A percentile compares a stretch with the other conserved stretches of the same genome.
Evolutionary conservation across 2,329 filamentous ascomycete species (phyloP).

Genomic region (Hyphodiscus sp.): DNA sequence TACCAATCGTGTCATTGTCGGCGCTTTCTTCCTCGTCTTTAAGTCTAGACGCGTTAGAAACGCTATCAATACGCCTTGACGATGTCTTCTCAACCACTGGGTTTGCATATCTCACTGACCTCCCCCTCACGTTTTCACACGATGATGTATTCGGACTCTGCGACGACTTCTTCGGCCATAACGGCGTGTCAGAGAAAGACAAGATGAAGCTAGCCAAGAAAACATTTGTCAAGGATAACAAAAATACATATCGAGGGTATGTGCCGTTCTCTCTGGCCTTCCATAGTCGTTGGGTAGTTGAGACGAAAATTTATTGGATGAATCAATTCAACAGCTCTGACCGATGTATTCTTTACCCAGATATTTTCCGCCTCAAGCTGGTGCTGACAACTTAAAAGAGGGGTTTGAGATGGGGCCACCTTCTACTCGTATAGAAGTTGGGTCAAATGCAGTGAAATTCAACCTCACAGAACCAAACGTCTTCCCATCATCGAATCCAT

Average conservation of each 20-base stretch:
- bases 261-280: not conserved
- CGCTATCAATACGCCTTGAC: constrained; percentile 26
- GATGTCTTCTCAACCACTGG: constrained; percentile 39
- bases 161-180: constrained; percentile 31
- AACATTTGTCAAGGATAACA: constrained; percentile 34
- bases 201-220: constrained; percentile 38
- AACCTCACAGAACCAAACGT: constrained; percentile 36
- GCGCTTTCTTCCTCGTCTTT: no score
- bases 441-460: constrained; percentile 19
- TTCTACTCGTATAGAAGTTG: constrained; percentile 1
- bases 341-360: constrained; percentile 17
- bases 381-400: constrained; percentile 38
- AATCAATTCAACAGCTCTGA: no score
- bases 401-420: constrained; percentile 39
- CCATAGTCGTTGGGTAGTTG: no score
- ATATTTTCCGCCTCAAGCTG: constrained; percentile 38
- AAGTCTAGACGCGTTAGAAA: no score
- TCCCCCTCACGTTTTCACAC: constrained; percentile 36
- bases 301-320: no score
- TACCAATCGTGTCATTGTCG: no score
- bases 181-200: constrained; percentile 28
- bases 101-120: constrained; percentile 40
- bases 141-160: constrained; percentile 37
- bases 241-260: constrained; percentile 39
- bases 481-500: constrained; percentile 28